Conservation (phyloP, 495 filamentous ascomycete species). For the Glarea lozoyensis region DNA sequence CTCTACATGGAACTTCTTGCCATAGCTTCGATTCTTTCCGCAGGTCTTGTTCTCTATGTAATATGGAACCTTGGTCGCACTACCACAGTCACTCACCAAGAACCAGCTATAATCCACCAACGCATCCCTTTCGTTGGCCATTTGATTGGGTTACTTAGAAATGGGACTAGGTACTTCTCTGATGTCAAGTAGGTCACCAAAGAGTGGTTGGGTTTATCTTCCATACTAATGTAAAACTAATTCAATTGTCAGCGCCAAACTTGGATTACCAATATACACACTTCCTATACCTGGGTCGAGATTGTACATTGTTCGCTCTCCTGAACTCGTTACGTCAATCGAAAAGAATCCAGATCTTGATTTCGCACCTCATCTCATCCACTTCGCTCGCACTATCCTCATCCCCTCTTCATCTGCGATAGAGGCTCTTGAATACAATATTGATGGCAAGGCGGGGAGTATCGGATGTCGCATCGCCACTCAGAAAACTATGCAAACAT, state of each 20-base stretch:
- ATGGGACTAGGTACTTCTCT: not conserved
- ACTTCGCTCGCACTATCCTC: not conserved
- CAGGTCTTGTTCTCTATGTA: too few relatives aligned
- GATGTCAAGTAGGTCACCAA: too few relatives aligned
- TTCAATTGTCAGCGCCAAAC: not conserved
- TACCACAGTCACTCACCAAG: too few relatives aligned
- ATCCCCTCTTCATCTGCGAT: not conserved
- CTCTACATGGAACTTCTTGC: too few relatives aligned
- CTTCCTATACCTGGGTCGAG: not conserved
- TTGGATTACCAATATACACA: not conserved
- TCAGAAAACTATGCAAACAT: not conserved
- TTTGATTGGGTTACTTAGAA: conserved; percentile 24
- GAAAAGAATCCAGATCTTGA: not conserved
- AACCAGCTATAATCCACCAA: conserved; percentile 22
- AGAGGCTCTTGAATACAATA: not conserved
- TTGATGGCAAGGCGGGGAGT: not conserved
- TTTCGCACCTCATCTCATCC: not conserved
- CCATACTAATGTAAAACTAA: not conserved
- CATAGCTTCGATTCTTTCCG: too few relatives aligned
- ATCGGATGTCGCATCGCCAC: not conserved
- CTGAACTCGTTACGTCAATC: not conserved
- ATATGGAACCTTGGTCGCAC: too few relatives aligned
- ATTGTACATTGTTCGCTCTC: not conserved
- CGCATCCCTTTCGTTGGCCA: conserved; percentile 29
- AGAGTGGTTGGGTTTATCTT: not conserved